These are phyloP conservation scores for Solanum virginianum DNA, from an alignment of 257 asterid species.

Conservation along the genomic window DNA sequence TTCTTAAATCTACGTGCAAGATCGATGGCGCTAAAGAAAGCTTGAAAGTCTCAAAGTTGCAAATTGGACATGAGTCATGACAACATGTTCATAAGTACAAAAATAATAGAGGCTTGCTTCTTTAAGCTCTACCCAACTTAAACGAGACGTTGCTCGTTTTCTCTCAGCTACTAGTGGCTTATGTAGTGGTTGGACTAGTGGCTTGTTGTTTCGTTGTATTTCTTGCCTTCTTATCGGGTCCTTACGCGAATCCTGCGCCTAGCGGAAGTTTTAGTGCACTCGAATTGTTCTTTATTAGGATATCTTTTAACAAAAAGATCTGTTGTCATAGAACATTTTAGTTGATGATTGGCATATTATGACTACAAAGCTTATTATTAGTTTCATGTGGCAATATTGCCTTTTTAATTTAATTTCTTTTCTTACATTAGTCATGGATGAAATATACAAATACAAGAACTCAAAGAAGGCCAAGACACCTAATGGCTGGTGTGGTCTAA, in stretches of 20 bases:
- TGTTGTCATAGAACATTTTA: background rate
- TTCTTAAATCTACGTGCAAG: constrained; percentile 69
- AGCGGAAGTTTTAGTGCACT: too few relatives aligned
- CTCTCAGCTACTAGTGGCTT: background rate
- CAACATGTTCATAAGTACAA: background rate
- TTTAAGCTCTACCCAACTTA: background rate
- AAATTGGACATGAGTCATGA: background rate
- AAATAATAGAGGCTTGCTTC: background rate
- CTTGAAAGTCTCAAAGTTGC: constrained; percentile 6
- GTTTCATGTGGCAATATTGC: background rate
- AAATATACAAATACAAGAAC: background rate
- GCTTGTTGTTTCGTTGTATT: background rate
- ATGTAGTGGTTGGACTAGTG: background rate
- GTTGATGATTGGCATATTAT: background rate
- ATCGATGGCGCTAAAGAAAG: constrained; percentile 41
- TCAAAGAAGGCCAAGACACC: background rate
- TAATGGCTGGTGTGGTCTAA: background rate
- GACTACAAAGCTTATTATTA: background rate
- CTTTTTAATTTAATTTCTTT: background rate
- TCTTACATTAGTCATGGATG: background rate
- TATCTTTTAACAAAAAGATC: background rate
- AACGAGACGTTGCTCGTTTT: background rate
- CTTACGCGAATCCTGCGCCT: too few relatives aligned
- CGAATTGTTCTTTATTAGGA: background rate
- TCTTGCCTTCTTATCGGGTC: background rate